Evolutionary conservation across 2,329 filamentous ascomycete genomes (phyloP), one percentile per base, ranked within the genome.

Genomic region (Emericellopsis cladophorae): DNA sequence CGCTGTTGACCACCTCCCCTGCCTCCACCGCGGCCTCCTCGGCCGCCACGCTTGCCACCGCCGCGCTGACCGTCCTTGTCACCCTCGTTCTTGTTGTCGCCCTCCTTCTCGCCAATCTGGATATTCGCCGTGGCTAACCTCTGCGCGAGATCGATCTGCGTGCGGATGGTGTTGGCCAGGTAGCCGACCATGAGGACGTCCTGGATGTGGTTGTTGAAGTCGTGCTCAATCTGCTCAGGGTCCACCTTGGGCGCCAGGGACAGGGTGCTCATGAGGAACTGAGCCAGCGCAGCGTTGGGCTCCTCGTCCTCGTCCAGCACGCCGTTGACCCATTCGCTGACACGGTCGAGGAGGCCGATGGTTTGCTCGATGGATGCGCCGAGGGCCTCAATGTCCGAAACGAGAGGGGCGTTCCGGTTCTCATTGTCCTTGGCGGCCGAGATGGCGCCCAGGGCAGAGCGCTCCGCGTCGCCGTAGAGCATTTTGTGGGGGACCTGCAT

Each of bases 191-290:
- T 89, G 50, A 98, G 80, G 46, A 98, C 89, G 62, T 98, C 92
- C 70, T 98, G 92, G 64, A 98, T 88, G 70, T 98, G 92, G 72
- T 94, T 95, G 79, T 98, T 98, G 78, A 98, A 98, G 71, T 96
- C 89, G 59, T 83, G 76, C 74, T 98, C 92, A 58, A 98, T 89
- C 60, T 93, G 84, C 46, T 79, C 75, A 31, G 82, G 71, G 55
- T 95, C 86, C 46, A 96, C 92, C 75, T 96, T 98, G 56, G 92
- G 92, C 42, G 90, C 87, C 48, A 98, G 71, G 37, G 85, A 89
- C 48, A 98, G 76, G 32, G 90, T 82, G 62, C 94, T 94, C 73
- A 96, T 84, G 51, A 98, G 72, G 67, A 88, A 94, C 66, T 98
- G 93, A 50, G 89, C 92, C 43, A 98, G 72, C 11, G 89, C 87